phyloP scores from a whole-genome alignment of 164 flowering plant species.

The Liquidambar formosana region DNA sequence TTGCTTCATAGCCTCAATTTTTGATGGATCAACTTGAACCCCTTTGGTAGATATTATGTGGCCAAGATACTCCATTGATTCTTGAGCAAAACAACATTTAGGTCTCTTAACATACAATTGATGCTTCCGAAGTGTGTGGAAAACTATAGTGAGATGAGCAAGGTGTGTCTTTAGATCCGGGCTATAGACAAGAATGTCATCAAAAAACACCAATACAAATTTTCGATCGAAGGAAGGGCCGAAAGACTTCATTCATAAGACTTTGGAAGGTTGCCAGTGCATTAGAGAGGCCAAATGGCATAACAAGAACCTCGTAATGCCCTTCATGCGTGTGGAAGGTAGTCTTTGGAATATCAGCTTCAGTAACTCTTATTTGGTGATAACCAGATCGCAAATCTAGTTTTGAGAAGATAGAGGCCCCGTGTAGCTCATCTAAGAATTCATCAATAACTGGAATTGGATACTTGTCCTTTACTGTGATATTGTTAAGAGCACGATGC shows the following conservation, averaged over 20 bases:
- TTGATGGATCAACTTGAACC: neutral
- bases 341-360: constrained; percentile 3
- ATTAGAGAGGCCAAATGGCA: neutral
- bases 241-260: neutral
- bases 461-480: neutral
- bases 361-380: neutral
- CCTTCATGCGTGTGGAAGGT: neutral
- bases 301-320: neutral
- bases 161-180: neutral
- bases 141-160: neutral
- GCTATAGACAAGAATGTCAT: neutral
- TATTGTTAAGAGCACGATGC: too few species aligned
- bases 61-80: neutral
- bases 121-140: neutral
- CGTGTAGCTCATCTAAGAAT: neutral
- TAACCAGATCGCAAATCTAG: constrained; percentile 6
- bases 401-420: neutral
- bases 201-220: neutral
- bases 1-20: neutral
- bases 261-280: neutral
- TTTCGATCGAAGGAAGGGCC: neutral
- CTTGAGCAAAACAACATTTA: neutral
- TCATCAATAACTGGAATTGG: neutral
- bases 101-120: neutral
- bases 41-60: neutral